Evolutionary conservation across 768 basidiomycete genomes (phyloP).

Genomic region (Leucogyrophana mollusca): DNA sequence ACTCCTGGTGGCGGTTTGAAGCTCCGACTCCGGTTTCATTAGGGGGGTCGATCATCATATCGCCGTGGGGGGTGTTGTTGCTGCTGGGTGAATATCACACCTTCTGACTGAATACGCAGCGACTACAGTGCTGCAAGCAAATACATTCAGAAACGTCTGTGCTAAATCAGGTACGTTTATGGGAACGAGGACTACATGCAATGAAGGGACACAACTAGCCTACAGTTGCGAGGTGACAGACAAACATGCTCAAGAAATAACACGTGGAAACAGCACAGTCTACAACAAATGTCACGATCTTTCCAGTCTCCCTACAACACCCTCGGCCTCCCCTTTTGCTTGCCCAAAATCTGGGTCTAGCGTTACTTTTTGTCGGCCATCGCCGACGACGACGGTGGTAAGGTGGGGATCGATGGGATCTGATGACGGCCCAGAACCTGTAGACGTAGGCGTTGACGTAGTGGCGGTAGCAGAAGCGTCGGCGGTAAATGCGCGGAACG

Average conservation of each 20-base stretch:
- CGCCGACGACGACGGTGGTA: slow-evolving; percentile 23
- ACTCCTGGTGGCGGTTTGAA: slow-evolving; percentile 12
- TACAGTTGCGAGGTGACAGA: neutral
- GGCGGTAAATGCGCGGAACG: slow-evolving; percentile 44
- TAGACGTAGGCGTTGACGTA: slow-evolving; percentile 32
- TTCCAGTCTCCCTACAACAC: slow-evolving; percentile 18
- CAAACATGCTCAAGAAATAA: neutral
- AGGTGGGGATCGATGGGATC: slow-evolving; percentile 33
- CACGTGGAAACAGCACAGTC: neutral
- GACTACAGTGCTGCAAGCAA: neutral
- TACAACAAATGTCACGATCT: slow-evolving; percentile 7
- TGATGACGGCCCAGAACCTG: slow-evolving; percentile 30
- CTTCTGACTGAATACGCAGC: no score
- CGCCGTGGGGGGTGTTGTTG: neutral
- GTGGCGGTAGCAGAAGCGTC: slow-evolving; percentile 28
- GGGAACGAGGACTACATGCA: no score
- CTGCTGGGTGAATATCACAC: no score
- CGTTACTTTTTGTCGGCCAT: slow-evolving; percentile 22
- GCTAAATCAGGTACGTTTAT: no score
- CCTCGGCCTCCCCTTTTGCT: slow-evolving; percentile 20
- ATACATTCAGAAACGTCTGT: no score
- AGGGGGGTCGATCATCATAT: neutral
- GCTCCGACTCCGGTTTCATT: slow-evolving; percentile 25
- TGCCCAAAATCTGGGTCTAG: slow-evolving; percentile 24
- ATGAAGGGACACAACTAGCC: neutral